These are phyloP conservation scores for Amauroascus verrucosus DNA, from an alignment of 2,329 filamentous ascomycete genomes.

Conservation along the genomic window DNA sequence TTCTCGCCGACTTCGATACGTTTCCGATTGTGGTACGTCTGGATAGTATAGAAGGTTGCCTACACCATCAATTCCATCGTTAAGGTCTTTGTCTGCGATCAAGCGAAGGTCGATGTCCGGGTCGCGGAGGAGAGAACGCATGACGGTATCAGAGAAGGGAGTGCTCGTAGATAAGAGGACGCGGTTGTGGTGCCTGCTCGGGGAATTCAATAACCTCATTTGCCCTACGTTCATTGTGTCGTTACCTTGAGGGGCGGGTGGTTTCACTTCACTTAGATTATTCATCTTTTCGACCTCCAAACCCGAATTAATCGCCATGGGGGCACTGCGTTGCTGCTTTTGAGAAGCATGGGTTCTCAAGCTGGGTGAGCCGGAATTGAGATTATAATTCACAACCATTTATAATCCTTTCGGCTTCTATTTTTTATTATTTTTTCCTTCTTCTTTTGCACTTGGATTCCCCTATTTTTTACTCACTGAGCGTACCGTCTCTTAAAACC, in stretches of 20 bases:
- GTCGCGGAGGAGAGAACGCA: conserved; percentile 31
- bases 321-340: background rate
- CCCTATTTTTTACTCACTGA: no score
- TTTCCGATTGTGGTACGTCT: conserved; percentile 30
- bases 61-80: conserved; percentile 18
- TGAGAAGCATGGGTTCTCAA: background rate
- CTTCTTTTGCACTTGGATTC: no score
- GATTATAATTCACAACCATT: conserved; percentile 6
- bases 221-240: background rate
- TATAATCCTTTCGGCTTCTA: background rate
- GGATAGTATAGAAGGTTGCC: conserved; percentile 34
- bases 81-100: conserved; percentile 30
- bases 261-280: background rate
- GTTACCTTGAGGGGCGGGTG: background rate
- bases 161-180: conserved; percentile 33
- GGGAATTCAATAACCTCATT: conserved; percentile 7
- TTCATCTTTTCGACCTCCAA: background rate
- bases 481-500: background rate
- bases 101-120: conserved; percentile 33
- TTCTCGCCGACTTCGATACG: conserved; percentile 29
- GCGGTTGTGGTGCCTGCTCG: conserved; percentile 20
- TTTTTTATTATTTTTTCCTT: background rate
- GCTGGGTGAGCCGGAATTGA: background rate
- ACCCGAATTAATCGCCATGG: background rate
- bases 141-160: conserved; percentile 31